Evolutionary conservation across 75 land plant species (phyloP).

Genomic region (Pinus tabuliformis): DNA sequence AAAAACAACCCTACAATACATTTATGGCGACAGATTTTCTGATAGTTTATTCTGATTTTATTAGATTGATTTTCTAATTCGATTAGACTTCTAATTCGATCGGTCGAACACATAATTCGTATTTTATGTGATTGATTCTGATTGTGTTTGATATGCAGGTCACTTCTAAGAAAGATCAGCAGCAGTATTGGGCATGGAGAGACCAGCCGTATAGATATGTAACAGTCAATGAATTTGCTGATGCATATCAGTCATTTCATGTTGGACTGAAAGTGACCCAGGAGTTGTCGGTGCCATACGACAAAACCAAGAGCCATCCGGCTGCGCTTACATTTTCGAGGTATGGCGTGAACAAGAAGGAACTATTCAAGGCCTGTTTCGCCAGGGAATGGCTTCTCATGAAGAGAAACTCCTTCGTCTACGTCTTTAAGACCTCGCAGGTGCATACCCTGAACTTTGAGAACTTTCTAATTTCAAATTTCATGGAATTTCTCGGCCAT

Average conservation of each 20-base stretch:
- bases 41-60: no score
- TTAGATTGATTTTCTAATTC: no score
- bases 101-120: no score
- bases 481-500: no score
- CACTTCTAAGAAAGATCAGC: constrained; percentile 87
- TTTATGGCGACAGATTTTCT: no score
- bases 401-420: constrained; percentile 68
- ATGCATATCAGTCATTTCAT: constrained; percentile 70
- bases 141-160: constrained; percentile 29
- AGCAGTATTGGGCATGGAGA: constrained; percentile 74
- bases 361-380: constrained; percentile 57
- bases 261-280: constrained; percentile 39
- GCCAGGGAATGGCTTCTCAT: constrained; percentile 54
- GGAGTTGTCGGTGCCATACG: constrained; percentile 59
- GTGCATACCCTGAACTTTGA: constrained; percentile 11
- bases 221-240: constrained; percentile 63
- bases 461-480: no score
- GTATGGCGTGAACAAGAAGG: constrained; percentile 55
- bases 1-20: no score
- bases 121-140: no score
- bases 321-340: constrained; percentile 54
- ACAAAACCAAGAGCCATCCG: constrained; percentile 67
- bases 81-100: no score
- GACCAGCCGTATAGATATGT: constrained; percentile 55
- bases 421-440: constrained; percentile 57